phyloP scores from a whole-genome alignment of 257 asterid species.

The Striga asiatica region DNA sequence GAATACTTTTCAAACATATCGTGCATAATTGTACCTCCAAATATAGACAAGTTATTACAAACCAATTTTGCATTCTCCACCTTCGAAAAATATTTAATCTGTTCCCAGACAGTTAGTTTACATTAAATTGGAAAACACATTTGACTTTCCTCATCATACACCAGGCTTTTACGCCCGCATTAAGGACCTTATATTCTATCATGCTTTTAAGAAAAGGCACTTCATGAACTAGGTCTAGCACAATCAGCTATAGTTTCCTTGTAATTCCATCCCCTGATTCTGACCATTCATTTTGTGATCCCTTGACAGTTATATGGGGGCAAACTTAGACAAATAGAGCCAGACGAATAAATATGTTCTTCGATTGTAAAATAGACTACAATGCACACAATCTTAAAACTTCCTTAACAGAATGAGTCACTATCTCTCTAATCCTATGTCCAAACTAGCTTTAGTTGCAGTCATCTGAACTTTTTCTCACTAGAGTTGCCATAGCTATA shows the following conservation, averaged over 20 bases:
- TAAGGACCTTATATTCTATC: conserved; percentile 1
- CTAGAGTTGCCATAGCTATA: background rate
- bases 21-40: background rate
- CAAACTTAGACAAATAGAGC: background rate
- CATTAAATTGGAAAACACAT: too few relatives aligned
- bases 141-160: too few relatives aligned
- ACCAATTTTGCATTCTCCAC: background rate
- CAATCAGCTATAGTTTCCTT: background rate
- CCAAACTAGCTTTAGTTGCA: conserved; percentile 7
- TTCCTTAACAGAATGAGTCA: background rate
- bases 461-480: background rate
- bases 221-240: background rate
- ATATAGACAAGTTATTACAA: background rate
- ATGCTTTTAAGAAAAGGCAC: background rate
- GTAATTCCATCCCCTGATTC: background rate
- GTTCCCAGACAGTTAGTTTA: too few relatives aligned
- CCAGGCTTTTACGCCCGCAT: too few relatives aligned
- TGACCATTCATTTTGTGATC: background rate
- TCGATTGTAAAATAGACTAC: background rate
- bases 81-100: too few relatives aligned
- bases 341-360: background rate
- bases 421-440: too few relatives aligned
- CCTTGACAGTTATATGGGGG: background rate
- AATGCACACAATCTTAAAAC: background rate
- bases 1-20: background rate